Conservation (phyloP, 2,329 filamentous ascomycete genomes). For the Arthrobotrys conoides region DNA sequence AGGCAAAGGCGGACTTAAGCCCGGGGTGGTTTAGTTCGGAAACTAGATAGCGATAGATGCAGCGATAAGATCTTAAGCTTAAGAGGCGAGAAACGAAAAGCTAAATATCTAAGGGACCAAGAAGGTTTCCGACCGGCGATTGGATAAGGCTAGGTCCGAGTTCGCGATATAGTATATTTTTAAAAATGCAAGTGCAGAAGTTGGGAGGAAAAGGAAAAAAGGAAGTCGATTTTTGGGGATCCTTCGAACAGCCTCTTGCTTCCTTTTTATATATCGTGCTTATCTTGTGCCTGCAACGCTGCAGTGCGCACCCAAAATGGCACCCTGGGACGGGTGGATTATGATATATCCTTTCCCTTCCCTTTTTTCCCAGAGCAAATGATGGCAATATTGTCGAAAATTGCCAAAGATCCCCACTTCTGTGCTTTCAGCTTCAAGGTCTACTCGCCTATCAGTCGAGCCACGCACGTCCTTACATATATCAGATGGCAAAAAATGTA, state of each 20-base stretch:
- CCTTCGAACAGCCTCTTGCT: slow-evolving; percentile 13
- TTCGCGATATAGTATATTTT: slow-evolving; percentile 10
- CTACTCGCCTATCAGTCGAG: slow-evolving; percentile 42
- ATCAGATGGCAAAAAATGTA: slow-evolving; percentile 57
- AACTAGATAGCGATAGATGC: slow-evolving; percentile 15
- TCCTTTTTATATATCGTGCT: slow-evolving; percentile 46
- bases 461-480: slow-evolving; percentile 33
- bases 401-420: slow-evolving; percentile 39
- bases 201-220: neutral
- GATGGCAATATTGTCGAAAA: slow-evolving; percentile 4
- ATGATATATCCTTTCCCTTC: slow-evolving; percentile 19
- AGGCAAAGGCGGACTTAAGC: slow-evolving; percentile 31
- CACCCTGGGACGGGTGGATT: slow-evolving; percentile 30
- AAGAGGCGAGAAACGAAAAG: slow-evolving; percentile 25
- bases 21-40: slow-evolving; percentile 42
- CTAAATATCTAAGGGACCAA: slow-evolving; percentile 30
- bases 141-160: slow-evolving; percentile 33
- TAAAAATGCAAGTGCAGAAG: neutral
- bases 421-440: slow-evolving; percentile 49
- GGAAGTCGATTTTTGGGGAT: neutral
- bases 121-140: slow-evolving; percentile 43
- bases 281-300: slow-evolving; percentile 38
- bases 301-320: slow-evolving; percentile 10
- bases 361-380: slow-evolving; percentile 23
- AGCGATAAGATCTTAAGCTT: slow-evolving; percentile 11